A percentile compares a stretch with the other conserved stretches of the same genome.
phyloP scores from a whole-genome alignment of 495 filamentous ascomycete species.

The Melanomma pulvis-pyrius region DNA sequence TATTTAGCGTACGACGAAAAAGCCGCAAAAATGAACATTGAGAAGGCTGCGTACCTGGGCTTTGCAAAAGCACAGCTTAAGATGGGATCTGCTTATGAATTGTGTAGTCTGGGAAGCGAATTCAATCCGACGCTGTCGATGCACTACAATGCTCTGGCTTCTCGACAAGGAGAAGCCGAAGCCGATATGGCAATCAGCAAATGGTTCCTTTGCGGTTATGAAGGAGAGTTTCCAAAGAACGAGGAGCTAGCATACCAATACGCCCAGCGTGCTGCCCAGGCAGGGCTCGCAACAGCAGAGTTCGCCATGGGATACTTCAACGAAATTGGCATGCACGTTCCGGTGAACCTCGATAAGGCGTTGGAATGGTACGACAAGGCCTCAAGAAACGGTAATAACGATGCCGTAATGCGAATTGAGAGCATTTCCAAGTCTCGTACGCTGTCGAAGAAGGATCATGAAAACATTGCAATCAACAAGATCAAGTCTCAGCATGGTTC shows the following conservation, averaged over 20 bases:
- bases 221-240: slow-evolving; percentile 89
- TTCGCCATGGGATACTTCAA: slow-evolving; percentile 98
- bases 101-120: slow-evolving; percentile 90
- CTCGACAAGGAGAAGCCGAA: slow-evolving; percentile 84
- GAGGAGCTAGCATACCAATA: slow-evolving; percentile 91
- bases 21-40: slow-evolving; percentile 81
- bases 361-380: slow-evolving; percentile 89
- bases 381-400: slow-evolving; percentile 87
- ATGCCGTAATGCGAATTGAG: slow-evolving; percentile 79
- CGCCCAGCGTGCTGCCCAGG: slow-evolving; percentile 79
- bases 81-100: slow-evolving; percentile 94
- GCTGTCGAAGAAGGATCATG: slow-evolving; percentile 87
- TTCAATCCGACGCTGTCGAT: slow-evolving; percentile 90
- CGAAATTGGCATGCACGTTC: slow-evolving; percentile 90
- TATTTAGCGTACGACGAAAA: slow-evolving; percentile 74
- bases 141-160: slow-evolving; percentile 93
- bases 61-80: slow-evolving; percentile 97
- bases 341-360: slow-evolving; percentile 79
- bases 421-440: slow-evolving; percentile 84
- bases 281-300: slow-evolving; percentile 84
- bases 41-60: slow-evolving; percentile 94
- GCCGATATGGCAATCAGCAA: slow-evolving; percentile 97
- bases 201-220: slow-evolving; percentile 96
- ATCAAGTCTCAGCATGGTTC: slow-evolving; percentile 95
- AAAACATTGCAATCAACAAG: slow-evolving; percentile 81